A percentile compares a stretch with the other conserved stretches of the same genome.
These are phyloP conservation scores for Gossypium raimondii DNA, from an alignment of 345 rosid species.

Conservation along the genomic window DNA sequence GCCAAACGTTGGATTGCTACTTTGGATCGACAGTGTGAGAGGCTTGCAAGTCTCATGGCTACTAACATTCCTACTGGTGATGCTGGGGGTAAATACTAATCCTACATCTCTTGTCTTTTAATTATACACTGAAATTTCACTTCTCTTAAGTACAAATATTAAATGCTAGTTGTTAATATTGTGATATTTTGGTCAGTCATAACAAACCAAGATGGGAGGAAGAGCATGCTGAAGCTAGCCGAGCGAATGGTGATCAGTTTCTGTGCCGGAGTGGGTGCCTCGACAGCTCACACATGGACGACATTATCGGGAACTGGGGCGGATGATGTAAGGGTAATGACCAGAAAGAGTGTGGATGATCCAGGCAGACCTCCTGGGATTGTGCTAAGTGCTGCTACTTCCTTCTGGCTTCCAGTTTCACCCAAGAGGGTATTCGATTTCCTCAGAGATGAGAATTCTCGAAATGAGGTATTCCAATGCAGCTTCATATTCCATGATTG, in stretches of 20 bases:
- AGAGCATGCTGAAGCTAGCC: slow-evolving; percentile 65
- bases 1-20: slow-evolving; percentile 90
- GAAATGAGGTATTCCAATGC: slow-evolving; percentile 49
- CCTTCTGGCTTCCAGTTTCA: slow-evolving; percentile 60
- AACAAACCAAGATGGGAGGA: slow-evolving; percentile 62
- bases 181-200: slow-evolving; percentile 37
- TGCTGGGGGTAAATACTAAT: slow-evolving; percentile 35
- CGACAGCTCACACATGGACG: slow-evolving; percentile 67
- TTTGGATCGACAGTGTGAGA: slow-evolving; percentile 68
- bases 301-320: slow-evolving; percentile 57
- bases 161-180: background rate
- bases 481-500: background rate
- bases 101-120: background rate
- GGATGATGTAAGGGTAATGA: slow-evolving; percentile 77
- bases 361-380: slow-evolving; percentile 86
- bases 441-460: slow-evolving; percentile 71
- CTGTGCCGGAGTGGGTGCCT: slow-evolving; percentile 64
- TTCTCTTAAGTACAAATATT: too few relatives aligned
- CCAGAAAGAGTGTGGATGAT: slow-evolving; percentile 62
- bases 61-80: slow-evolving; percentile 50
- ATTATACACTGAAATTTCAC: background rate
- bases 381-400: slow-evolving; percentile 81
- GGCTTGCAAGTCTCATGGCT: slow-evolving; percentile 67
- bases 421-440: slow-evolving; percentile 67
- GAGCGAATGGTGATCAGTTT: slow-evolving; percentile 79